Conservation (phyloP, 176 grass and related monocot genomes). For the Alloteropsis semialata region DNA sequence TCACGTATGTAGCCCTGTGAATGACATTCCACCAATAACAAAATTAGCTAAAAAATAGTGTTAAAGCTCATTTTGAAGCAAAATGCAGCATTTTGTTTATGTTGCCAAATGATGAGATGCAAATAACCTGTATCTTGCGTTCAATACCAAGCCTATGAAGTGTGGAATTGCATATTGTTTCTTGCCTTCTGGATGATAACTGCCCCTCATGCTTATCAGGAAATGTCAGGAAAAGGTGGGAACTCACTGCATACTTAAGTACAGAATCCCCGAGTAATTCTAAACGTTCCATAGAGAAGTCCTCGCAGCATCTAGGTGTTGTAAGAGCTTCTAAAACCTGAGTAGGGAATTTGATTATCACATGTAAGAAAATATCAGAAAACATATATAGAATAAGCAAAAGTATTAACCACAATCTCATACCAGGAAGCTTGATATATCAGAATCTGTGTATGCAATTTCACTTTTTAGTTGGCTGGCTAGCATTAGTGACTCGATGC, state of each 20-base stretch:
- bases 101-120: conserved; percentile 3
- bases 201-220: conserved; percentile 65
- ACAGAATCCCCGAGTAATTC: conserved; percentile 86
- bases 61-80: too few relatives aligned
- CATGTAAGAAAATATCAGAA: conserved; percentile 26
- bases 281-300: conserved; percentile 87
- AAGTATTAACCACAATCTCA: too few relatives aligned
- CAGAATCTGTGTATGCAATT: too few relatives aligned
- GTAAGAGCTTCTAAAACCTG: conserved; percentile 92
- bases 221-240: conserved; percentile 70
- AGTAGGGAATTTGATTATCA: conserved; percentile 19
- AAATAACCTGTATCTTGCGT: conserved; percentile 66
- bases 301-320: conserved; percentile 69
- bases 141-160: conserved; percentile 70
- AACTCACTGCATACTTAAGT: conserved; percentile 77
- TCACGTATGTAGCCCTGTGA: conserved; percentile 82
- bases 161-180: conserved; percentile 74
- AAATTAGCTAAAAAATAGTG: conserved; percentile 22
- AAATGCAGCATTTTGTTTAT: too few relatives aligned
- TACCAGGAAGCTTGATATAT: too few relatives aligned
- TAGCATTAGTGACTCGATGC: too few relatives aligned
- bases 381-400: too few relatives aligned
- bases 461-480: too few relatives aligned
- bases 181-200: conserved; percentile 53
- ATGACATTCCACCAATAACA: conserved; percentile 14